Percentiles rank a stretch among this genome's conserved stretches.
Conservation (phyloP, 345 rosid genomes). For the Citrus unshiu region DNA sequence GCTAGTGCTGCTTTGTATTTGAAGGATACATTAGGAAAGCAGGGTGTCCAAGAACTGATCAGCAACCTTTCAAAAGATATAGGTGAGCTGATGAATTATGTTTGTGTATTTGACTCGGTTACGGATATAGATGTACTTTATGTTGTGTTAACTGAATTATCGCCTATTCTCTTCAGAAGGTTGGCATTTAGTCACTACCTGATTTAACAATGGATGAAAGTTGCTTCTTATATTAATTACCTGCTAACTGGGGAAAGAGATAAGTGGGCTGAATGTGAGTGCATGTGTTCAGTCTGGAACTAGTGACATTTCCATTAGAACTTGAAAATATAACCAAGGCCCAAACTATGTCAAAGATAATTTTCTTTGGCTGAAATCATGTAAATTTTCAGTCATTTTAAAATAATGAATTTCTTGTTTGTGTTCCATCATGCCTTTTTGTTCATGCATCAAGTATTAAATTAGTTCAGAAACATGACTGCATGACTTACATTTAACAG, state of each 20-base stretch:
- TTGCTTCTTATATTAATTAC: neutral
- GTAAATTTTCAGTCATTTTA: neutral
- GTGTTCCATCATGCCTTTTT: neutral
- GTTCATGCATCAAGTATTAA: neutral
- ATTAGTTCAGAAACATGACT: neutral
- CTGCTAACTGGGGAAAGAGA: neutral
- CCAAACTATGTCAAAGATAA: too few species aligned
- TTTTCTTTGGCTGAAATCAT: too few species aligned
- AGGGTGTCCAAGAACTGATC: conserved; percentile 73
- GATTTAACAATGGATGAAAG: neutral
- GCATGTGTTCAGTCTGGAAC: neutral
- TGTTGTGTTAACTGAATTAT: neutral
- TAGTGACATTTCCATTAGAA: neutral
- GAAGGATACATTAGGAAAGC: conserved; percentile 67
- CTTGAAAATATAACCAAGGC: neutral
- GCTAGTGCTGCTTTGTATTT: conserved; percentile 79
- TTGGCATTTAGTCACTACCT: neutral
- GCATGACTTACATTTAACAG: conserved; percentile 27
- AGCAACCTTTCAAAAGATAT: conserved; percentile 72
- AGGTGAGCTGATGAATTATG: conserved; percentile 37
- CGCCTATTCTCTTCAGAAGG: neutral
- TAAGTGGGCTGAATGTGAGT: neutral
- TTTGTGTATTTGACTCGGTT: neutral
- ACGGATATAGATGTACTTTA: neutral
- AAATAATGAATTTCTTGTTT: neutral